Conservation (phyloP, 163 green algal species). For the Volvox carteri region DNA sequence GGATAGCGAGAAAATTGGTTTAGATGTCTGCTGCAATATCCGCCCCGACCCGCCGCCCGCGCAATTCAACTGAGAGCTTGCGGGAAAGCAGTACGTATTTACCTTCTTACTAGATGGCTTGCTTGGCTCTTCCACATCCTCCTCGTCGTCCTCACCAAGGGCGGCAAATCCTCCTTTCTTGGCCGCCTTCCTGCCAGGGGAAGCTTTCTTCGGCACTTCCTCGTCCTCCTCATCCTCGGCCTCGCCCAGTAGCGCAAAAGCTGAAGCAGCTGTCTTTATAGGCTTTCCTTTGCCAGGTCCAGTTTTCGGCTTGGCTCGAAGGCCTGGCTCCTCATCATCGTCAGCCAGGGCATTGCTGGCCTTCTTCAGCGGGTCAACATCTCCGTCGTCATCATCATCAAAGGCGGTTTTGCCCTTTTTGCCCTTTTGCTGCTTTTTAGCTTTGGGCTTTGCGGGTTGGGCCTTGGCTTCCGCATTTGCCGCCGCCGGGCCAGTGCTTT, state of each 20-base stretch:
- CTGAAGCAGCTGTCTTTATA: slow-evolving; percentile 51
- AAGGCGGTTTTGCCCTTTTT: slow-evolving; percentile 78
- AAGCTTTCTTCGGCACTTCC: slow-evolving; percentile 35
- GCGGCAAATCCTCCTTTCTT: slow-evolving; percentile 59
- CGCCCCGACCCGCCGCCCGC: background rate
- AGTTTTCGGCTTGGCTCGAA: slow-evolving; percentile 52
- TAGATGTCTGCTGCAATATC: background rate
- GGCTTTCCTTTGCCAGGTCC: slow-evolving; percentile 60
- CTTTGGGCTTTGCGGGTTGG: slow-evolving; percentile 41
- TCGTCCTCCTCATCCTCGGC: slow-evolving; percentile 65
- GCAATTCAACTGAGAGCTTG: background rate
- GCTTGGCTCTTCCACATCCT: slow-evolving; percentile 47
- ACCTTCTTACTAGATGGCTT: slow-evolving; percentile 51
- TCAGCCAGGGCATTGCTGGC: slow-evolving; percentile 43
- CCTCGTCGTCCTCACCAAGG: slow-evolving; percentile 57
- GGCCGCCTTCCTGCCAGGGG: slow-evolving; percentile 15
- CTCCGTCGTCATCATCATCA: slow-evolving; percentile 69
- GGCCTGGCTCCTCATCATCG: slow-evolving; percentile 60
- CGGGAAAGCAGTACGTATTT: background rate
- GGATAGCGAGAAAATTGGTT: no score
- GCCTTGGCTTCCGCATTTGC: slow-evolving; percentile 31
- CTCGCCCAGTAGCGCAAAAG: slow-evolving; percentile 71
- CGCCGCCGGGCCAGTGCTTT: slow-evolving; percentile 3
- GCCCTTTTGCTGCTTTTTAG: slow-evolving; percentile 65
- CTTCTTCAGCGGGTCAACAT: slow-evolving; percentile 56